phyloP scores from a whole-genome alignment of 192 early-diverging fungal species.

The Umbelopsis sp. region DNA sequence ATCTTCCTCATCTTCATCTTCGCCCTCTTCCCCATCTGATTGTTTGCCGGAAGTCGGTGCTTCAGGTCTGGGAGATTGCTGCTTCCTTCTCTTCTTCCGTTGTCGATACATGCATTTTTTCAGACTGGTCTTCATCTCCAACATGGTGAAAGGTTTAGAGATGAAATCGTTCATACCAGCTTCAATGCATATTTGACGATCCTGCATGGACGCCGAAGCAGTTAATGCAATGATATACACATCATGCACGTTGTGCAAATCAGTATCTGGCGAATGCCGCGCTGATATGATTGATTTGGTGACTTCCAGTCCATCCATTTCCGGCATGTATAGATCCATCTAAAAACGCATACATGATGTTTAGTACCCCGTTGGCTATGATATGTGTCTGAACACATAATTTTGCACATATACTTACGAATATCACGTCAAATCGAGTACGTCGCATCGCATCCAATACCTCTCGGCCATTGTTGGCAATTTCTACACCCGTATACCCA shows the following conservation, averaged over 20 bases:
- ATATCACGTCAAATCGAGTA: slow-evolving; percentile 50
- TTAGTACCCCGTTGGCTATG: background rate
- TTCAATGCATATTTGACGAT: slow-evolving; percentile 55
- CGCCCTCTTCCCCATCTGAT: slow-evolving; percentile 4
- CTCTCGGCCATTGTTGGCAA: slow-evolving; percentile 54
- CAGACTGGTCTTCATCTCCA: slow-evolving; percentile 50
- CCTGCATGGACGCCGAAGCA: slow-evolving; percentile 52
- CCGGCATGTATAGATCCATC: slow-evolving; percentile 50
- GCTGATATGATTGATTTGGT: slow-evolving; percentile 34
- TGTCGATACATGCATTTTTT: slow-evolving; percentile 35
- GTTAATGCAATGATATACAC: slow-evolving; percentile 59
- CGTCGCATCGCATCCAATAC: slow-evolving; percentile 48
- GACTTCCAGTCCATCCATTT: slow-evolving; percentile 46
- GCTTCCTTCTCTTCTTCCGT: slow-evolving; percentile 29
- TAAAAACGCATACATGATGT: background rate
- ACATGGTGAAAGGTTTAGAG: slow-evolving; percentile 52
- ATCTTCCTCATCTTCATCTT: slow-evolving; percentile 10
- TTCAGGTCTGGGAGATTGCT: slow-evolving; percentile 8
- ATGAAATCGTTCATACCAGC: slow-evolving; percentile 63
- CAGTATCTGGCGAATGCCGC: slow-evolving; percentile 16
- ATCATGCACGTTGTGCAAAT: slow-evolving; percentile 38
- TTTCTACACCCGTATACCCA: slow-evolving; percentile 48
- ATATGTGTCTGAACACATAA: background rate
- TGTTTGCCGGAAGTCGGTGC: background rate
- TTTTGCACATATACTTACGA: slow-evolving; percentile 31